Evolutionary conservation across 768 basidiomycete genomes (phyloP).

Genomic region (Suillus spraguei): DNA sequence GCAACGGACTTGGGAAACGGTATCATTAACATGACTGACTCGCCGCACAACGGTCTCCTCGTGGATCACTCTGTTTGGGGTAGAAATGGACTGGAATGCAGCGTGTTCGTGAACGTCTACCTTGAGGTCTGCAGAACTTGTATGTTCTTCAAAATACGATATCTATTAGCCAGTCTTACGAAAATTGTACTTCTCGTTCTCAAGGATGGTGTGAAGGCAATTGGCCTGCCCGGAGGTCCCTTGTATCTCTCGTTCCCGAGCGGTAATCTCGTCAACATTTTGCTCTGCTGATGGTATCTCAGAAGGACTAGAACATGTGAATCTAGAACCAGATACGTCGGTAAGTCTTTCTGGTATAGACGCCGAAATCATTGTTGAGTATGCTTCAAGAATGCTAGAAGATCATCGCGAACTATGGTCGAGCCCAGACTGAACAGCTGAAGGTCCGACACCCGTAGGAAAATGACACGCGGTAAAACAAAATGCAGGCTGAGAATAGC

Average conservation of each 20-base stretch:
- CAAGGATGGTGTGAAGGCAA: neutral
- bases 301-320: neutral
- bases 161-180: neutral
- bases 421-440: neutral
- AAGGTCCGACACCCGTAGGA: neutral
- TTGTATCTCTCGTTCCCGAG: neutral
- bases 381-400: neutral
- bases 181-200: neutral
- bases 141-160: neutral
- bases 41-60: neutral
- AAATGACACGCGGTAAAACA: neutral
- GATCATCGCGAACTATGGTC: neutral
- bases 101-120: neutral
- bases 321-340: no score
- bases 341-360: neutral
- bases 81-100: neutral
- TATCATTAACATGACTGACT: neutral
- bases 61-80: neutral
- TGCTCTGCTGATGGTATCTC: neutral
- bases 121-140: neutral
- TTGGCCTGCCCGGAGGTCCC: neutral
- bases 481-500: slow-evolving; percentile 1
- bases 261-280: neutral
- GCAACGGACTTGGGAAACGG: neutral
- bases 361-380: neutral